A percentile compares a stretch with the other conserved stretches of the same genome.
Evolutionary conservation across 192 early-diverging fungal genomes (phyloP).

Genomic region (Pilobolus umbonatus): DNA sequence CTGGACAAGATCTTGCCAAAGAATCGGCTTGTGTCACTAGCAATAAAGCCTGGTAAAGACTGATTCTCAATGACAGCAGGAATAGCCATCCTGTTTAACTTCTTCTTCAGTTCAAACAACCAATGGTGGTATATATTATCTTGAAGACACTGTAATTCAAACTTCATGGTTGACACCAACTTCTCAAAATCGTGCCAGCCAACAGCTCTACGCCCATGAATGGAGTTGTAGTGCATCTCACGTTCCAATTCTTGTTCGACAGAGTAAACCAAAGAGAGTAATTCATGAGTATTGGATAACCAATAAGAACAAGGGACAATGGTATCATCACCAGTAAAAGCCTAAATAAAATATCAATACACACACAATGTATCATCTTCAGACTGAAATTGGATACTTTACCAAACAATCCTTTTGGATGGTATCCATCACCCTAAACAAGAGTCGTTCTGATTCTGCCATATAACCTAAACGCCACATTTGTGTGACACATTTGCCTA

Average conservation of each 20-base stretch:
- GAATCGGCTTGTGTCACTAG: conserved; percentile 85
- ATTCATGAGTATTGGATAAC: conserved; percentile 95
- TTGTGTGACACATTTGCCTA: conserved; percentile 80
- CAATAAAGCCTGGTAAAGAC: conserved; percentile 90
- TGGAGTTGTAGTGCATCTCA: conserved; percentile 59
- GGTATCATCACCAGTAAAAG: conserved; percentile 76
- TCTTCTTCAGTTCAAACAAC: conserved; percentile 96
- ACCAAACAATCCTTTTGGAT: conserved; percentile 70
- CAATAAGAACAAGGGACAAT: conserved; percentile 84
- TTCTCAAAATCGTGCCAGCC: conserved; percentile 74
- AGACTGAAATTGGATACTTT: neutral
- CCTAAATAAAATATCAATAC: conserved; percentile 15
- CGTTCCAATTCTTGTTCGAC: conserved; percentile 64
- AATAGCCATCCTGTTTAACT: conserved; percentile 90
- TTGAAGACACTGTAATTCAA: conserved; percentile 88
- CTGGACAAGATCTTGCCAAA: conserved; percentile 85
- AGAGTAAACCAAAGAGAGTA: conserved; percentile 80
- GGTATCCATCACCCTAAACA: conserved; percentile 82
- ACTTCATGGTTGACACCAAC: conserved; percentile 78
- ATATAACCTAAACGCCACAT: conserved; percentile 82
- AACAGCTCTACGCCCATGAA: conserved; percentile 45
- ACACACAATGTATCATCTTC: neutral
- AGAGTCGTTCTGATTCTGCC: conserved; percentile 73
- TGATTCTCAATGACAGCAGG: conserved; percentile 96
- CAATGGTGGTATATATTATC: conserved; percentile 96